Conservation (phyloP, 257 asterid genomes). For the Solanum dulcamara region DNA sequence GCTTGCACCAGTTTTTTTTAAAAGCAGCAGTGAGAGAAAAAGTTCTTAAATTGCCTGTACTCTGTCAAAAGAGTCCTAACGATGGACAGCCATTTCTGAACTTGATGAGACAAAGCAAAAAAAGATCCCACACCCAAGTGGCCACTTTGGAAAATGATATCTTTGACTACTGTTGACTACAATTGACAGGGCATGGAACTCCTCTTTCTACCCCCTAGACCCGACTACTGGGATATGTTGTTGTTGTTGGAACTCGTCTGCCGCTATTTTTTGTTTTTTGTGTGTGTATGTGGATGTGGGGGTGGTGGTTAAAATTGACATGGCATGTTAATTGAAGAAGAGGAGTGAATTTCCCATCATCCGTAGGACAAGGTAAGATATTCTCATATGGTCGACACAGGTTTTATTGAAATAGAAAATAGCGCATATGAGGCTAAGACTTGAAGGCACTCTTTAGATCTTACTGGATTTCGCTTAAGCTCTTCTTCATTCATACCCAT, state of each 20-base stretch:
- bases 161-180: neutral
- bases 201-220: neutral
- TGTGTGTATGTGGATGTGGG: neutral
- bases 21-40: neutral
- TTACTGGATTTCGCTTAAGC: constrained; percentile 77
- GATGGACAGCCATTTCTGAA: neutral
- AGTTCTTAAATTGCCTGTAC: neutral
- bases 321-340: neutral
- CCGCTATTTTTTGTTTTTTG: neutral
- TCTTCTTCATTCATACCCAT: constrained; percentile 95
- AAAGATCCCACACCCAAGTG: neutral
- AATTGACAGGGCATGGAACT: neutral
- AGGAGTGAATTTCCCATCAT: neutral
- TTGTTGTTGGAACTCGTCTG: neutral
- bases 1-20: neutral
- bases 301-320: neutral
- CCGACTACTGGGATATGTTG: neutral
- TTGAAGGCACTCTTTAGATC: constrained; percentile 6
- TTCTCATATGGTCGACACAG: neutral
- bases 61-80: neutral
- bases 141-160: neutral
- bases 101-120: neutral
- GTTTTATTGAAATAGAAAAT: neutral
- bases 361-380: neutral
- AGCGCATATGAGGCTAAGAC: neutral